A percentile compares a stretch with the other conserved stretches of the same genome.
These are phyloP conservation scores for Reutealis trisperma DNA, from an alignment of 345 rosid genomes.

Conservation along the genomic window DNA sequence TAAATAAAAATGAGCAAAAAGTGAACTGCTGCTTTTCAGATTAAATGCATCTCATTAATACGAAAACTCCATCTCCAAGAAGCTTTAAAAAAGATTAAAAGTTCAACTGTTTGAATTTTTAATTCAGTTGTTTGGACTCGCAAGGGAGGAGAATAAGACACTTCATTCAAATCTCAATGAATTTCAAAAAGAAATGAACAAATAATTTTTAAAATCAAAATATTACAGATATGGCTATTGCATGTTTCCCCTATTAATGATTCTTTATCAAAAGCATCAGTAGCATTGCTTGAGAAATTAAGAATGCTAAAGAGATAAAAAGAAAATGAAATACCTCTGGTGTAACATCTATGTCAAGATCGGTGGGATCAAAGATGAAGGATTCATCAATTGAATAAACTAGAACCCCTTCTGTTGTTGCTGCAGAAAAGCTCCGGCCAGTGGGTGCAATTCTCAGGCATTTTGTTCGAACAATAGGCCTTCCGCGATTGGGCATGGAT, in stretches of 20 bases:
- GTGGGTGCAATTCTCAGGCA: conserved; percentile 91
- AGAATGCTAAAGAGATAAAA: background rate
- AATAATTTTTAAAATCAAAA: background rate
- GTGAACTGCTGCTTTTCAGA: background rate
- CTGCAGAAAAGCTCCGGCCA: conserved; percentile 86
- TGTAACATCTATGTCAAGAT: conserved; percentile 96
- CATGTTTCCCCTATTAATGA: background rate
- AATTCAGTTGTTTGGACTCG: background rate
- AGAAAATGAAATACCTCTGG: conserved; percentile 62
- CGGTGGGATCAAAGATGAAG: conserved; percentile 93
- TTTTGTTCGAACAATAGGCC: conserved; percentile 78
- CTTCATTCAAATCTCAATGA: background rate
- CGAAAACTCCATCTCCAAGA: background rate
- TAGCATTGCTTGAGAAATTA: background rate
- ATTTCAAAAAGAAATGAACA: background rate
- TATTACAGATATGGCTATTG: too few species aligned
- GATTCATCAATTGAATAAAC: conserved; percentile 86
- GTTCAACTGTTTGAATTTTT: background rate
- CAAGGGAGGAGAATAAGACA: background rate
- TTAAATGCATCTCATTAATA: background rate
- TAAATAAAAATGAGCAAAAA: background rate
- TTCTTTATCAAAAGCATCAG: background rate
- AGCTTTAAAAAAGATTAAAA: background rate
- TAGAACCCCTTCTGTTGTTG: conserved; percentile 96
- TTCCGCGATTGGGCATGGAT: conserved; percentile 75